phyloP scores from a whole-genome alignment of 1,284 basidiomycete species.

The Sanghuangporus sanghuang region DNA sequence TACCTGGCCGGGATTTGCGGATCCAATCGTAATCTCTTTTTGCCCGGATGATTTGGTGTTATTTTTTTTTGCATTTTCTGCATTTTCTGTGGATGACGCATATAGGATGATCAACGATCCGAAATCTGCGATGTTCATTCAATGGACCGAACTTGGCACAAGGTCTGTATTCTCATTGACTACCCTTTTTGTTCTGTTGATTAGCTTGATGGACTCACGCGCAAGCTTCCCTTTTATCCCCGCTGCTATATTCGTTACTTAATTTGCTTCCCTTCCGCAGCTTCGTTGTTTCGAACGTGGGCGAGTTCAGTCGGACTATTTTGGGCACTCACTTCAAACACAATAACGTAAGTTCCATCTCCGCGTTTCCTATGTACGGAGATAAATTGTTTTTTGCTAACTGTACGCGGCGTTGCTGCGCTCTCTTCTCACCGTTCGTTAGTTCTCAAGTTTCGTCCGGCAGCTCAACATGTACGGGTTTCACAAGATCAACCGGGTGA shows the following conservation, averaged over 20 bases:
- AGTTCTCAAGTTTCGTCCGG: constrained; percentile 88
- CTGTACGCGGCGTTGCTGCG: not conserved
- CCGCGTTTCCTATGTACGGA: not conserved
- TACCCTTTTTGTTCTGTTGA: constrained; percentile 10
- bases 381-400: constrained; percentile 14
- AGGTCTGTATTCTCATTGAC: constrained; percentile 34
- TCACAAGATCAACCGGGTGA: constrained; percentile 77
- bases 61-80: too few relatives aligned
- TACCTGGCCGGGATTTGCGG: not conserved
- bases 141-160: constrained; percentile 74
- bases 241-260: not conserved
- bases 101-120: constrained; percentile 75
- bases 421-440: constrained; percentile 4
- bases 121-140: constrained; percentile 71
- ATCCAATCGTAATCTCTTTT: not conserved
- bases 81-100: not conserved
- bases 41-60: not conserved
- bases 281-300: constrained; percentile 77
- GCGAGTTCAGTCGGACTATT: constrained; percentile 77
- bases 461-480: constrained; percentile 91
- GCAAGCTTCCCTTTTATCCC: not conserved
- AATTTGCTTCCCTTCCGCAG: constrained; percentile 27
- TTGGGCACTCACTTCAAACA: constrained; percentile 80
- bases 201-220: not conserved
- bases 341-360: constrained; percentile 54